A percentile compares a stretch with the other conserved stretches of the same genome.
phyloP scores from a whole-genome alignment of 495 filamentous ascomycete species.

The Talaromyces thailandensis region DNA sequence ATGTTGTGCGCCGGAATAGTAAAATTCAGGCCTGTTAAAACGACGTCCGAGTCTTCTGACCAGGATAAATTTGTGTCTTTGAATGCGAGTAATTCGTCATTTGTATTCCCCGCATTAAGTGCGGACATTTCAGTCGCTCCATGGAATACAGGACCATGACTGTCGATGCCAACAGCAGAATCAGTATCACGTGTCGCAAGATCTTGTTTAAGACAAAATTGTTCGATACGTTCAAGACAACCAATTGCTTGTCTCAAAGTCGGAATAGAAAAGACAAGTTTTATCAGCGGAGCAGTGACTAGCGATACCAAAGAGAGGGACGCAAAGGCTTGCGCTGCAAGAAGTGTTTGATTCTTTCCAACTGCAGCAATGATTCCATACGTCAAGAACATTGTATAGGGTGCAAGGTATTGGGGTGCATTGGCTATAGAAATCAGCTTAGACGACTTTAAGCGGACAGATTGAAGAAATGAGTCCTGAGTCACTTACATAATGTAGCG shows the following conservation, averaged over 20 bases:
- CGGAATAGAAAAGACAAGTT: not conserved
- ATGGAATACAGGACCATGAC: not conserved
- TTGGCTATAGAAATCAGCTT: not conserved
- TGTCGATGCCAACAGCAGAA: not conserved
- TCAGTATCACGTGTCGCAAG: not conserved
- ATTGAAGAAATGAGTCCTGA: not conserved
- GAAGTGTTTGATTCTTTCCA: not conserved
- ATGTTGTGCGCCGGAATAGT: constrained; percentile 24
- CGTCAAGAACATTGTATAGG: not conserved
- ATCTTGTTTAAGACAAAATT: not conserved
- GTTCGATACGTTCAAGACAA: not conserved
- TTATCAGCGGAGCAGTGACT: not conserved
- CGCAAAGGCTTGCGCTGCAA: not conserved
- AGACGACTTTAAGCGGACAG: not conserved
- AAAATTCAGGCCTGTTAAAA: constrained; percentile 17
- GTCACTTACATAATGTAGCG: constrained; percentile 17
- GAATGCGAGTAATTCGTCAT: not conserved
- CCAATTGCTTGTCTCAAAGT: not conserved
- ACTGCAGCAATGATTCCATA: not conserved
- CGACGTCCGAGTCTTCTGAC: constrained; percentile 13
- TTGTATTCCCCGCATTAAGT: not conserved
- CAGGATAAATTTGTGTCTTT: constrained; percentile 16
- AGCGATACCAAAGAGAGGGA: not conserved
- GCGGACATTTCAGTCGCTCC: not conserved
- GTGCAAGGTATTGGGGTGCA: not conserved